These are phyloP conservation scores for Saccharomyces hybrid DNA, from an alignment of 1,139 yeast species.

Conservation along the genomic window DNA sequence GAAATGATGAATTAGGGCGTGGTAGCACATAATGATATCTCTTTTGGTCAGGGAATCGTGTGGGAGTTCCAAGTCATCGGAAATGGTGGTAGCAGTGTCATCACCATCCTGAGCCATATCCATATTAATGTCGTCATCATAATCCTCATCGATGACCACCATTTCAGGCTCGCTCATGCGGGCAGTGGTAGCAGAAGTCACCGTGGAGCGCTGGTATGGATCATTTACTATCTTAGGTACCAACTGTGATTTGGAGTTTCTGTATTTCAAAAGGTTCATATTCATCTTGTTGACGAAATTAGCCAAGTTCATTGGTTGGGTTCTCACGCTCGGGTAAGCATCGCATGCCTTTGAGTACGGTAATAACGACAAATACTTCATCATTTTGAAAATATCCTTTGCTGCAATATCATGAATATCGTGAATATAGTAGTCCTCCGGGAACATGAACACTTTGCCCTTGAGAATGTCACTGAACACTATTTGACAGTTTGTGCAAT, in stretches of 20 bases:
- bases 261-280: conserved; percentile 19
- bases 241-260: conserved; percentile 22
- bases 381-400: conserved; percentile 33
- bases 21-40: conserved; percentile 32
- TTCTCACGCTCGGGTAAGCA: conserved; percentile 35
- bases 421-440: conserved; percentile 25
- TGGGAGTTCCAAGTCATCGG: conserved; percentile 16
- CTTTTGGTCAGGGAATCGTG: conserved; percentile 26
- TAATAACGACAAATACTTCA: conserved; percentile 30
- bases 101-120: conserved; percentile 2
- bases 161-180: not conserved
- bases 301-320: conserved; percentile 33
- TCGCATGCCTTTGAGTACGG: conserved; percentile 39
- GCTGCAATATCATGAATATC: conserved; percentile 29
- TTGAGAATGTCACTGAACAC: conserved; percentile 28
- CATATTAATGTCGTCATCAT: conserved; percentile 1
- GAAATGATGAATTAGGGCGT: conserved; percentile 35
- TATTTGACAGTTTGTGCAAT: conserved; percentile 25
- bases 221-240: conserved; percentile 3
- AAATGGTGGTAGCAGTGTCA: not conserved
- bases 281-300: conserved; percentile 32
- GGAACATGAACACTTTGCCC: conserved; percentile 28
- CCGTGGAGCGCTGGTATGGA: not conserved
- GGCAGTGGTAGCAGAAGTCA: not conserved
- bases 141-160: conserved; percentile 1